phyloP scores from a whole-genome alignment of 2,329 filamentous ascomycete genomes.

The Periconia digitata region DNA sequence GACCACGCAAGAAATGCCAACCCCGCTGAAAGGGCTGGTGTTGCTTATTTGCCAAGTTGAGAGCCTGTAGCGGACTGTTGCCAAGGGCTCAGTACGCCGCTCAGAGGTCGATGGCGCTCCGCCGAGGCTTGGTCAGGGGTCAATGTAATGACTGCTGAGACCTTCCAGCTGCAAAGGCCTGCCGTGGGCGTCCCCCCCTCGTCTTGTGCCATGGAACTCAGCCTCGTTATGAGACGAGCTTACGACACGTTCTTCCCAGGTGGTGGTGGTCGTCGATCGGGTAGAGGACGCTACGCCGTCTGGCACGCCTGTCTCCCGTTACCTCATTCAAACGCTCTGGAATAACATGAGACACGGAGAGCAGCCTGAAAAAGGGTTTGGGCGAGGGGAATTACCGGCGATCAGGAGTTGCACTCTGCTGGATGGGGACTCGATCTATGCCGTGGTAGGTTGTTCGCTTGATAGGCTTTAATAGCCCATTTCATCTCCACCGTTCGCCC shows the following conservation, averaged over 20 bases:
- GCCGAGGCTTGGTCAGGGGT: constrained; percentile 41
- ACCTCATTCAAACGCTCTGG: no score
- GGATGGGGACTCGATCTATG: no score
- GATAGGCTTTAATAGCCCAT: no score
- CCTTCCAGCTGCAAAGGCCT: background rate
- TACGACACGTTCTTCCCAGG: background rate
- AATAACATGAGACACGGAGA: background rate
- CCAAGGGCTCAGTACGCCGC: constrained; percentile 31
- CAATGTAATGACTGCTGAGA: constrained; percentile 8
- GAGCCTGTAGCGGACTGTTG: constrained; percentile 25
- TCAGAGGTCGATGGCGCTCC: constrained; percentile 24
- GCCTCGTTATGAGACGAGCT: constrained; percentile 23
- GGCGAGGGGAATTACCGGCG: no score
- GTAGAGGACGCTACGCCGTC: no score
- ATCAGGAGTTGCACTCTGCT: background rate
- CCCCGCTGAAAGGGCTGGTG: constrained; percentile 32
- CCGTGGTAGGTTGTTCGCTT: no score
- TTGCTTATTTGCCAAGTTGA: constrained; percentile 31
- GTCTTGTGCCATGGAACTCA: constrained; percentile 22
- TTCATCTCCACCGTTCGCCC: no score
- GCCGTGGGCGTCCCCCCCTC: no score
- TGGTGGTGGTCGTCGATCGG: background rate
- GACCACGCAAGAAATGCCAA: constrained; percentile 40
- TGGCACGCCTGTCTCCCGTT: background rate
- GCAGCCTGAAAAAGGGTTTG: background rate